phyloP scores from a whole-genome alignment of 139 green algal species.

The Protoeuglena noctilucae region DNA sequence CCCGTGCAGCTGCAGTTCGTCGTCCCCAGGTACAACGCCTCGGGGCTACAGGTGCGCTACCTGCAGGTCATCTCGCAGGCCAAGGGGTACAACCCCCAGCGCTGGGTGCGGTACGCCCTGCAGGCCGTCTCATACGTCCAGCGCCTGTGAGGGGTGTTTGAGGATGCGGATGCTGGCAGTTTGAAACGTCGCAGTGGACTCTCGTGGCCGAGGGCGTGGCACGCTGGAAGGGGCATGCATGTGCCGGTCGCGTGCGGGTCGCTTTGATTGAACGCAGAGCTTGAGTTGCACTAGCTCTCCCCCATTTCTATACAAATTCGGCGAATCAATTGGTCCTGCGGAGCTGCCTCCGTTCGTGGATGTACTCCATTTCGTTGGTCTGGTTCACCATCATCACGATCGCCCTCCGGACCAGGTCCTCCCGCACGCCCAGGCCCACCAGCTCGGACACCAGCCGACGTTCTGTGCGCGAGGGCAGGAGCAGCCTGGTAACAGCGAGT shows the following conservation, averaged over 20 bases:
- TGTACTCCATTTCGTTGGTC: conserved; percentile 16
- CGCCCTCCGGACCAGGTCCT: conserved; percentile 4
- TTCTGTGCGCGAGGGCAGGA: no score
- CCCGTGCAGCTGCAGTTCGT: conserved; percentile 9
- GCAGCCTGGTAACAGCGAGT: no score
- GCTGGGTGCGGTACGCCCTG: conserved; percentile 1
- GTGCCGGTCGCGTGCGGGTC: no score
- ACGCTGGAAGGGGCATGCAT: no score
- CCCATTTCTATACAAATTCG: no score
- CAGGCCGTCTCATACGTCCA: conserved; percentile 1
- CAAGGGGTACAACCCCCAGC: conserved; percentile 5
- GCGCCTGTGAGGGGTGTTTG: no score
- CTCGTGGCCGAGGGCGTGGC: no score
- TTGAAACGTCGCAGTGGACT: no score
- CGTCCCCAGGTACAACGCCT: conserved; percentile 4
- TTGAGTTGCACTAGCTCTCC: no score
- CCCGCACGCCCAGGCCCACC: conserved; percentile 12
- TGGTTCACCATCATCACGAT: conserved; percentile 14
- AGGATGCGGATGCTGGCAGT: no score
- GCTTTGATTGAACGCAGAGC: no score
- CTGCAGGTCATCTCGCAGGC: conserved; percentile 6
- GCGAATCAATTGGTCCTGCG: no score
- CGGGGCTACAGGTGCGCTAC: conserved; percentile 4
- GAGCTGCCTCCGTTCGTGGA: conserved; percentile 17
- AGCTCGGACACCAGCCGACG: conserved; percentile 38